Percentiles rank a stretch among this genome's conserved stretches.
Conservation (phyloP, 768 basidiomycete genomes). For the Mycena galopus region DNA sequence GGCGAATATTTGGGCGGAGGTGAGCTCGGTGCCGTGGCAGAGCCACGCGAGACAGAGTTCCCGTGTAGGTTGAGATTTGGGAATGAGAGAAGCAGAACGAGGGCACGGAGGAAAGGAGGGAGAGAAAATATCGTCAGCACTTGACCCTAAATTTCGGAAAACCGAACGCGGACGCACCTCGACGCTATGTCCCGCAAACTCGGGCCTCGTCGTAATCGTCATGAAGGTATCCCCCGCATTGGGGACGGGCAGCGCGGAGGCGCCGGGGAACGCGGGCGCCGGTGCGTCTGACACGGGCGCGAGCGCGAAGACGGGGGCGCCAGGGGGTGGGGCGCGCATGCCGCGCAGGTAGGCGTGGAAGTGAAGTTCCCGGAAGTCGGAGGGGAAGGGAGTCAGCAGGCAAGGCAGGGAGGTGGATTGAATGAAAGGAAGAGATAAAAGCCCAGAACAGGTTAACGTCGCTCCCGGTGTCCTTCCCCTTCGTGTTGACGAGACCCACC, state of each 20-base stretch:
- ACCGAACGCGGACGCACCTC: constrained; percentile 48
- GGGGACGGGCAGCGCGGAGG: constrained; percentile 23
- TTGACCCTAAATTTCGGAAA: not conserved
- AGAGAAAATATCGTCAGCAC: not conserved
- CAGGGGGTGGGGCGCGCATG: constrained; percentile 39
- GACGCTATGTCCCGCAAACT: constrained; percentile 55
- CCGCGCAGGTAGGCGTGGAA: constrained; percentile 45
- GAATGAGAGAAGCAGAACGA: not conserved
- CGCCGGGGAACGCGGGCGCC: no score
- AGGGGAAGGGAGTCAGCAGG: no score
- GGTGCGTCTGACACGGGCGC: no score
- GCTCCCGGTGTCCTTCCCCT: no score
- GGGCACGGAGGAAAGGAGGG: not conserved
- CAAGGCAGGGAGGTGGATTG: no score
- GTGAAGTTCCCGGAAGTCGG: constrained; percentile 55
- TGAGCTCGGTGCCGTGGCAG: constrained; percentile 43
- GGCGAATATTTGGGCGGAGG: constrained; percentile 32
- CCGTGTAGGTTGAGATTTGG: no score
- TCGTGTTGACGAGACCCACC: no score
- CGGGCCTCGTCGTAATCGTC: constrained; percentile 47
- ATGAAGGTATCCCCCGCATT: constrained; percentile 43
- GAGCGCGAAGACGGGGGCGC: constrained; percentile 25
- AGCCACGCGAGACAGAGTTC: constrained; percentile 57
- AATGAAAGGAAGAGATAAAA: no score
- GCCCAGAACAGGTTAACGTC: no score